A percentile compares a stretch with the other conserved stretches of the same genome.
Conservation (phyloP, 805 yeast genomes). For the Myxozyma vanderwaltii region DNA sequence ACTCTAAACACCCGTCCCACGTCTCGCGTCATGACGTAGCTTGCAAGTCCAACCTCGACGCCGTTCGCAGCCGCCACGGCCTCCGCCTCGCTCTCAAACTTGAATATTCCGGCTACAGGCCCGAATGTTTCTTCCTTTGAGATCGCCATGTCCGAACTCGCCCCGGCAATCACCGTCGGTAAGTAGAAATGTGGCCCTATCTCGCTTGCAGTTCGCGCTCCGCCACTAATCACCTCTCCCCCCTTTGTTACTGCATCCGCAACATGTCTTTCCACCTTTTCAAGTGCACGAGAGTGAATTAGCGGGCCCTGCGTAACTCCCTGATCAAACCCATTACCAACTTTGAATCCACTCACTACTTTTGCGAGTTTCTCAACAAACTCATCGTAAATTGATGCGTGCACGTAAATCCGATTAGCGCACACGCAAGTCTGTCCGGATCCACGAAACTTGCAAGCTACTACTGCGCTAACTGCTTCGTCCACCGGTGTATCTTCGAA, state of each 20-base stretch:
- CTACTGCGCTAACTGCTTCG: conserved; percentile 65
- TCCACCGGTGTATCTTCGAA: conserved; percentile 76
- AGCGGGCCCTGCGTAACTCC: conserved; percentile 77
- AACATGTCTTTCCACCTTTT: conserved; percentile 63
- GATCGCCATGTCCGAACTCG: conserved; percentile 58
- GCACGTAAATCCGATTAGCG: conserved; percentile 42
- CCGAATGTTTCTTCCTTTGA: conserved; percentile 79
- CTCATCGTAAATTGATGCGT: conserved; percentile 62
- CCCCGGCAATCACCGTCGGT: conserved; percentile 67
- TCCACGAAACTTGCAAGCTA: conserved; percentile 70
- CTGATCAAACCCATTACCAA: conserved; percentile 65
- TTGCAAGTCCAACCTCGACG: conserved; percentile 74
- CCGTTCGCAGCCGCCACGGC: conserved; percentile 64
- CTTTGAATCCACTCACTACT: conserved; percentile 49
- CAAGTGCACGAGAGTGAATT: conserved; percentile 62
- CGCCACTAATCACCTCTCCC: conserved; percentile 66
- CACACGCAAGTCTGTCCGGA: conserved; percentile 77
- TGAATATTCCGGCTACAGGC: conserved; percentile 72
- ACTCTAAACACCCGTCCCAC: conserved; percentile 57
- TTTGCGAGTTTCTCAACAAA: conserved; percentile 55
- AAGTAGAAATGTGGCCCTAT: conserved; percentile 67
- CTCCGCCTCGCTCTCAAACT: conserved; percentile 65
- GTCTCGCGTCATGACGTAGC: conserved; percentile 67
- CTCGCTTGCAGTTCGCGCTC: conserved; percentile 49
- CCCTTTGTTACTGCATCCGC: conserved; percentile 67